phyloP scores from a whole-genome alignment of 2,329 filamentous ascomycete species.

The Juglanconis oblonga region DNA sequence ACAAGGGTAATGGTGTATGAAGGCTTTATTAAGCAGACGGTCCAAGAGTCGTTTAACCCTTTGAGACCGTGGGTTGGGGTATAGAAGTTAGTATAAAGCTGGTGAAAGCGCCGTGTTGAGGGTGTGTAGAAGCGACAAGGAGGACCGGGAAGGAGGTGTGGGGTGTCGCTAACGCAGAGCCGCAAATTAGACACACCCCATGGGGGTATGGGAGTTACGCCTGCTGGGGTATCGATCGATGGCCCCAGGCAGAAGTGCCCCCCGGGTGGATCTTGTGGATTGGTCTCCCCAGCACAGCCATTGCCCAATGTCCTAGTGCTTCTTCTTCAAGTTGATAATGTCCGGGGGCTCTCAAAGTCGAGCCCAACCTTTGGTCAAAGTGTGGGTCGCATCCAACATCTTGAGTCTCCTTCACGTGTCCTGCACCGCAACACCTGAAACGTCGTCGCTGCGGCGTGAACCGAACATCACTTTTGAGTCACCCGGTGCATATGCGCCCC shows the following conservation, averaged over 20 bases:
- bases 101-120: no score
- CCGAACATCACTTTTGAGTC: background rate
- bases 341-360: background rate
- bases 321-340: background rate
- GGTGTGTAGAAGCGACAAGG: no score
- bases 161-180: no score
- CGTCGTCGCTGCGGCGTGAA: background rate
- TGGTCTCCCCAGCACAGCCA: background rate
- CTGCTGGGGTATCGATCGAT: no score
- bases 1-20: background rate
- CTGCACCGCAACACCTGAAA: background rate
- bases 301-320: background rate
- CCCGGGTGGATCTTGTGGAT: background rate
- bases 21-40: background rate
- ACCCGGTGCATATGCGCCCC: background rate
- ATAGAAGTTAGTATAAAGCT: background rate
- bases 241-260: no score
- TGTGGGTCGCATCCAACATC: background rate
- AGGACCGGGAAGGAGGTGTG: no score
- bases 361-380: background rate
- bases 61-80: no score
- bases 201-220: no score
- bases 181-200: no score
- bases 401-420: background rate
- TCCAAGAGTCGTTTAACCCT: background rate